phyloP scores from a whole-genome alignment of 345 rosid species.

The Anastatica hierochuntica region DNA sequence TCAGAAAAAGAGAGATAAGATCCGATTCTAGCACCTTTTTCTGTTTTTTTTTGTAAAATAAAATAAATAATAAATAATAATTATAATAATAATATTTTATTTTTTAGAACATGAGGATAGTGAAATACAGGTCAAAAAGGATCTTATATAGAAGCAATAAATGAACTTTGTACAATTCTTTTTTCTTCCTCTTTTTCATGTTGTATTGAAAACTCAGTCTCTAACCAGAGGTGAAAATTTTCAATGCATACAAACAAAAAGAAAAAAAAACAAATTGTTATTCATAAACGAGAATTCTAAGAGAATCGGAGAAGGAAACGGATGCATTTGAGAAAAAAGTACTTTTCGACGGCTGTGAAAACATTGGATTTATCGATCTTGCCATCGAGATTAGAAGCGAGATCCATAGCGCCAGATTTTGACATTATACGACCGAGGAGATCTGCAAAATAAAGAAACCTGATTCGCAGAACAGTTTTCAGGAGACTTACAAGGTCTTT shows the following conservation, averaged over 20 bases:
- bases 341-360: slow-evolving; percentile 86
- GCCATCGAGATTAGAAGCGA: slow-evolving; percentile 91
- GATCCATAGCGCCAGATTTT: slow-evolving; percentile 52
- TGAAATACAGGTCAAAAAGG: slow-evolving; percentile 11
- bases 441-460: background rate
- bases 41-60: no score
- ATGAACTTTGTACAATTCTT: background rate
- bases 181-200: background rate
- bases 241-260: no score
- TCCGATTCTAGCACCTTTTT: no score
- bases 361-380: slow-evolving; percentile 73
- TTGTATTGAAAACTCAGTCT: slow-evolving; percentile 16
- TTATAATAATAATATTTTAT: background rate
- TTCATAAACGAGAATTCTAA: background rate
- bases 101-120: slow-evolving; percentile 15
- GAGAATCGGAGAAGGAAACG: slow-evolving; percentile 12
- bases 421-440: background rate
- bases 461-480: no score
- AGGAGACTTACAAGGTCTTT: no score
- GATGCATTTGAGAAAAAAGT: background rate
- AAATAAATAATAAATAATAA: no score
- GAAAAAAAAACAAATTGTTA: no score
- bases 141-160: background rate
- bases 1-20: no score
- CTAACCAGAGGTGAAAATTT: no score